These are phyloP conservation scores for Anthostomella pinea DNA, from an alignment of 2,329 filamentous ascomycete species.

Conservation along the genomic window DNA sequence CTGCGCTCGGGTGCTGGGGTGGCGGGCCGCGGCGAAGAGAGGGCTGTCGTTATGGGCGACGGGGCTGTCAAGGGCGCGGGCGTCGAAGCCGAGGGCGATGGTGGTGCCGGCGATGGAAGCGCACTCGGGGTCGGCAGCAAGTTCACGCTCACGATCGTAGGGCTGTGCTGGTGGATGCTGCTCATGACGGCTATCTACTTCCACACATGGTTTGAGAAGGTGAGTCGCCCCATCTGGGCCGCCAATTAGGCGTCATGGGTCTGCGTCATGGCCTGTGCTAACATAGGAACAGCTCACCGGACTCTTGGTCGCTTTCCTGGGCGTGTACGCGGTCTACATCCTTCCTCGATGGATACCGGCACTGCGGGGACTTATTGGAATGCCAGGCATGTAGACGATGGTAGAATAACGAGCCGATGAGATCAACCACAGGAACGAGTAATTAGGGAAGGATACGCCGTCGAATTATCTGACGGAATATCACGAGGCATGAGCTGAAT, in stretches of 20 bases:
- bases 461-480: no score
- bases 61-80: conserved; percentile 61
- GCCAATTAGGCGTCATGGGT: neutral
- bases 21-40: conserved; percentile 54
- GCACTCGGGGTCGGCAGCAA: conserved; percentile 48
- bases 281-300: conserved; percentile 16
- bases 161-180: conserved; percentile 87
- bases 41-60: conserved; percentile 63
- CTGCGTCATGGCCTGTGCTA: conserved; percentile 2
- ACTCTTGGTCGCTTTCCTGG: conserved; percentile 21
- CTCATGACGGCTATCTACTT: conserved; percentile 99
- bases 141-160: conserved; percentile 62
- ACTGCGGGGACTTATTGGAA: conserved; percentile 19
- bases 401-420: no score
- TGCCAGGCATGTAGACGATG: conserved; percentile 27
- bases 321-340: conserved; percentile 23
- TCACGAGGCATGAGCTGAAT: no score
- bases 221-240: conserved; percentile 35
- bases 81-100: conserved; percentile 40
- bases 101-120: conserved; percentile 13
- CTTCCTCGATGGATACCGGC: conserved; percentile 25
- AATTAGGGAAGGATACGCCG: no score
- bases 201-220: conserved; percentile 98
- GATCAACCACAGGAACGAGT: no score
- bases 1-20: conserved; percentile 38